Percentiles rank a stretch among this genome's conserved stretches.
These are phyloP conservation scores for Sordariomycetes sp. DNA, from an alignment of 2,329 filamentous ascomycete genomes.

Conservation along the genomic window DNA sequence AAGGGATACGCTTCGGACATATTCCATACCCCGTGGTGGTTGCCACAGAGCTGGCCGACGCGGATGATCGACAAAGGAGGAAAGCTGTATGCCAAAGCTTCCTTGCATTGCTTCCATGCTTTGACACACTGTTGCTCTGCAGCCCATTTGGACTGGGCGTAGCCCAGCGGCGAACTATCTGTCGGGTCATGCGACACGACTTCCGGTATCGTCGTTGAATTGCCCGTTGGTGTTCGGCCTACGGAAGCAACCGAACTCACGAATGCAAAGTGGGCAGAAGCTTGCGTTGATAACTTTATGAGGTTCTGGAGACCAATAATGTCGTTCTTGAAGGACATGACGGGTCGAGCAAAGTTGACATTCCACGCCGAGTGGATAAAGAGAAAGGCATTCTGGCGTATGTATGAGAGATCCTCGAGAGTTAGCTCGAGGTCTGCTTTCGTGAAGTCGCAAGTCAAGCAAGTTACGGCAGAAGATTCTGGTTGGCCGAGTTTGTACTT, in stretches of 20 bases:
- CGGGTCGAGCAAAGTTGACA: slow-evolving; percentile 45
- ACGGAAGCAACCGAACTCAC: slow-evolving; percentile 40
- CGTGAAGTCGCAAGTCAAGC: too few species aligned
- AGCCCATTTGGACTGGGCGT: slow-evolving; percentile 31
- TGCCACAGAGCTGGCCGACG: slow-evolving; percentile 41
- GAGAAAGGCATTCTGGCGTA: too few species aligned
- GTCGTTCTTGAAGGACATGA: slow-evolving; percentile 40
- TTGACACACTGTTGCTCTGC: slow-evolving; percentile 25
- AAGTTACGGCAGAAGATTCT: too few species aligned
- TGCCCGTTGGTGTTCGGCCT: too few species aligned
- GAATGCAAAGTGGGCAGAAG: slow-evolving; percentile 29
- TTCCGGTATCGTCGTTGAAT: slow-evolving; percentile 27
- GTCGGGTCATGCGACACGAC: slow-evolving; percentile 6
- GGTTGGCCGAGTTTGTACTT: too few species aligned
- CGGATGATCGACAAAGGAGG: slow-evolving; percentile 23
- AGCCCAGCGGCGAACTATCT: slow-evolving; percentile 27
- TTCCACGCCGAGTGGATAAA: slow-evolving; percentile 44
- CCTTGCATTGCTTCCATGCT: slow-evolving; percentile 16
- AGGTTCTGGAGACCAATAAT: slow-evolving; percentile 35
- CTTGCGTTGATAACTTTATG: slow-evolving; percentile 20
- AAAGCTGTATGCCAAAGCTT: too few species aligned
- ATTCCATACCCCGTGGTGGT: slow-evolving; percentile 41
- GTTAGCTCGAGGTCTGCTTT: too few species aligned
- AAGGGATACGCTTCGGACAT: slow-evolving; percentile 40
- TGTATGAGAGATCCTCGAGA: too few species aligned